Evolutionary conservation across 2,329 filamentous ascomycete species (phyloP), one percentile per base, ranked within the genome.

Genomic region (Alternaria atra): DNA sequence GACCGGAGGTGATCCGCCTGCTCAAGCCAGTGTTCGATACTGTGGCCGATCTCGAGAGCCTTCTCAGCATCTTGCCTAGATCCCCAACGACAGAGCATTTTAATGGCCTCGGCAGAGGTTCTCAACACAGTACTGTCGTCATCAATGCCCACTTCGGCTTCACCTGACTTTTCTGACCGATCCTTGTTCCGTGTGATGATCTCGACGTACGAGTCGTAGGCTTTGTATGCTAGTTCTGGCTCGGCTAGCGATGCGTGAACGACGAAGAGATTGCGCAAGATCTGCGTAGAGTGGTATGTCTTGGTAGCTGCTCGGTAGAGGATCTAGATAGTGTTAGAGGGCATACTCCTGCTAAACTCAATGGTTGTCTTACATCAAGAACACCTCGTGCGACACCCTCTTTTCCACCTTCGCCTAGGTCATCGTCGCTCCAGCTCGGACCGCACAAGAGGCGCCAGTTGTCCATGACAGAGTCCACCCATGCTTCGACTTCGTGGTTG

Each of bases 211-310:
- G 94, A 94, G 76, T 97, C 91, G 64, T 97, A 92, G 0, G 95
- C 92, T 74, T 93, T 93, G 77, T 97, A 89, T 1, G 94, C 94
- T 50, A 98, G 83, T 57, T 97, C 92, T 67, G 97, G 98, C 69
- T 99, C 94, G 8, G 93, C 93, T 17, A 97, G 84, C 2, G 93
- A 87, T 17, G 94, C 84, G 77, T 99, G 95, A 2, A 97, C 90
- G 10, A 89, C 90, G 75, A 98, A 98, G 0, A 99, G 84, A 71
- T 94, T 88, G 59, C 94, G 87, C 30, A 99, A 82, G 63, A 98
- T 91, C 9, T 93, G 84, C 1, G 94, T 97, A 1, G 95, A 99
- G 79, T 99, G 95, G 73, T 95, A 99, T 0, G 94, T 97, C 78
- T 95, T 97, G 9, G 91, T 93, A 7, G 94, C 92, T 23, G 94